Conservation (phyloP, 2,329 filamentous ascomycete genomes). For the Macrophomina pseudophaseolina region DNA sequence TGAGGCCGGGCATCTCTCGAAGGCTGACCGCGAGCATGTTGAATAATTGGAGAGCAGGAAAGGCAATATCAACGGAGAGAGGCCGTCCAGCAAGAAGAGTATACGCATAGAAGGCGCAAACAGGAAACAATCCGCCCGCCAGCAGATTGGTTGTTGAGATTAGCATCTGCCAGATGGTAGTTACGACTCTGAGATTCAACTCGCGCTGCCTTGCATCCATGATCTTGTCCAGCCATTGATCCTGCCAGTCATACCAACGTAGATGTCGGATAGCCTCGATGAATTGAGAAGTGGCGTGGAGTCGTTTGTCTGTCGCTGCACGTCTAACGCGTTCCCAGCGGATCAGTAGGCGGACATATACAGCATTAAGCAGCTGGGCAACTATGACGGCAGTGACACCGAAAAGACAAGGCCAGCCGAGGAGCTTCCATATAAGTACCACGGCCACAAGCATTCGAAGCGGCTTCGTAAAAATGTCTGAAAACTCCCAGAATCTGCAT, state of each 20-base stretch:
- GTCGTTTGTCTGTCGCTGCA: constrained; percentile 73
- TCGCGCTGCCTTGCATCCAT: constrained; percentile 72
- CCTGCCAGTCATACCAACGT: constrained; percentile 83
- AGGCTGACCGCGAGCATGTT: constrained; percentile 74
- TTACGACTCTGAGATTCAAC: constrained; percentile 67
- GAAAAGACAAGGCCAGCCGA: constrained; percentile 79
- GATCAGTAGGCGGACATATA: constrained; percentile 70
- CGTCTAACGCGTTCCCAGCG: constrained; percentile 74
- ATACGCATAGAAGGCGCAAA: constrained; percentile 81
- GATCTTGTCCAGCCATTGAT: constrained; percentile 72
- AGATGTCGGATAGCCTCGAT: constrained; percentile 84
- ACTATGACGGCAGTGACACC: constrained; percentile 72
- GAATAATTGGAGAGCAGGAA: constrained; percentile 84
- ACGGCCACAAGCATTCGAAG: constrained; percentile 77
- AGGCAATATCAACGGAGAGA: constrained; percentile 80
- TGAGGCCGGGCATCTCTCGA: constrained; percentile 74
- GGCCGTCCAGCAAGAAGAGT: constrained; percentile 71
- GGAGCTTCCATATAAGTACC: constrained; percentile 74
- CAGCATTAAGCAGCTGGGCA: constrained; percentile 71
- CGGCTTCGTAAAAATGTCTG: constrained; percentile 75
- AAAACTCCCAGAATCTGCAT: constrained; percentile 82
- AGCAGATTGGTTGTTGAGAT: constrained; percentile 74
- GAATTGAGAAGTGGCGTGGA: constrained; percentile 83
- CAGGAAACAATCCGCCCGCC: constrained; percentile 76
- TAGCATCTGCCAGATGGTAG: constrained; percentile 64